Base-by-base conservation (phyloP, 2,329 filamentous ascomycete genomes). In the Lithohypha guttulata region DNA sequence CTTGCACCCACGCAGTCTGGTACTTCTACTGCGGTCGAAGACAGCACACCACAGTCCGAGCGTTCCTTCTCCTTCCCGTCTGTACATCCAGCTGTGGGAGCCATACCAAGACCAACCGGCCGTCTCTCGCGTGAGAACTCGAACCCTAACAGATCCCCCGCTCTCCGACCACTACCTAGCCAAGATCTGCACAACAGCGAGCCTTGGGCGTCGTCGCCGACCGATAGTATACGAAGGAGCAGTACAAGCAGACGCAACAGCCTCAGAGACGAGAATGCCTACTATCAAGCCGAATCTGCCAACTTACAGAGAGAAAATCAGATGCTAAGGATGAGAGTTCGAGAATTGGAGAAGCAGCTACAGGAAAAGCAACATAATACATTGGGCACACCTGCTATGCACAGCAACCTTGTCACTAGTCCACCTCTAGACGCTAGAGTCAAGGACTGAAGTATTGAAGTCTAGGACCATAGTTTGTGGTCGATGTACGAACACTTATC, bases 261-360 rank as follows among this genome's bases (percentile, higher is more conserved):
- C 22, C 64, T 63, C 46, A 56, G 64, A 32, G 65, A 69, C 41
- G 66, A 69, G 39, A 57, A 53, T 36, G 58, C 63, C 11, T 68
- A 59, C 45, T 67, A 65, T 43, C 65, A 69, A 46, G 62, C 65
- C 14, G 65, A 69, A 44, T 63, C 63, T 6, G 57, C 61, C 19
- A 66, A 58, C 47, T 49, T 69, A 20, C 59, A 57, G 7, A 56
- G 66, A 27, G 66, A 69, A 42, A 69, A 69, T 38, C 62, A 65
- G 43, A 65, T 69, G 55, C 53, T 69, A 25, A 59, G 61, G 15
- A 56, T 61, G 45, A 55, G 66, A 9, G 66, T 69, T 35, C 58
- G 64, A 23, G 66, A 69, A 42, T 50, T 69, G 27, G 51, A 53
- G 33, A 52, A 48, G 33, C 51, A 53, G 34, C 33, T 53, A 13